These are phyloP conservation scores for Torrubiella hemipterigena DNA, from an alignment of 2,329 filamentous ascomycete genomes.

Conservation along the genomic window DNA sequence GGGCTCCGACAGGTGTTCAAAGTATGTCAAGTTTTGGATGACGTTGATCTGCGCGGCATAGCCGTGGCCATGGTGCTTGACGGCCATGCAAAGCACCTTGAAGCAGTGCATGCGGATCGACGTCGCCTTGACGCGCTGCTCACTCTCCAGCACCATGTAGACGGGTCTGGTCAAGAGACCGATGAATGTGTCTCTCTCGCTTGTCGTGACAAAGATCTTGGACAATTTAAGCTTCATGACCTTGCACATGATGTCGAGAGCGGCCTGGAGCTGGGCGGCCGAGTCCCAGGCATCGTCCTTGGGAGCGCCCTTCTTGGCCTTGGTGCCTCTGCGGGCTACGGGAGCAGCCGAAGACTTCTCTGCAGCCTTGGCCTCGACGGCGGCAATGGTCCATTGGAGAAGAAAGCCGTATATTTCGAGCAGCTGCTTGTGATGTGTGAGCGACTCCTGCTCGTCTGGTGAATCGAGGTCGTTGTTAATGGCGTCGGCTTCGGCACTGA, in stretches of 20 bases:
- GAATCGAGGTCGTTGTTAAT: conserved; percentile 78
- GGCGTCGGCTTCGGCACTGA: conserved; percentile 75
- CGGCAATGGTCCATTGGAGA: conserved; percentile 87
- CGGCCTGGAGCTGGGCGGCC: conserved; percentile 71
- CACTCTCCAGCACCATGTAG: conserved; percentile 88
- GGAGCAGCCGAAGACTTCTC: conserved; percentile 68
- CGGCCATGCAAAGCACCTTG: conserved; percentile 89
- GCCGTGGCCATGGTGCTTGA: conserved; percentile 95
- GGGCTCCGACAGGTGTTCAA: conserved; percentile 95
- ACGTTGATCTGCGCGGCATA: conserved; percentile 97
- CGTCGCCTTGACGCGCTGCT: conserved; percentile 80
- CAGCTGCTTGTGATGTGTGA: conserved; percentile 79
- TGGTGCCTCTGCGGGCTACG: conserved; percentile 59
- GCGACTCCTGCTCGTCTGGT: conserved; percentile 73
- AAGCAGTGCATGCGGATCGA: conserved; percentile 93
- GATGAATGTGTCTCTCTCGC: conserved; percentile 91
- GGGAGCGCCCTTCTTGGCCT: conserved; percentile 64
- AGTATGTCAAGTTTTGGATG: conserved; percentile 94
- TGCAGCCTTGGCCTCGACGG: conserved; percentile 85
- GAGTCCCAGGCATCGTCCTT: conserved; percentile 85
- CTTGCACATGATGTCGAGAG: conserved; percentile 90
- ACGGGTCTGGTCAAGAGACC: conserved; percentile 83
- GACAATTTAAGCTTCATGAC: conserved; percentile 85
- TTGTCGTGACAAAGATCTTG: conserved; percentile 91
- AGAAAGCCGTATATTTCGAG: conserved; percentile 92